Base-by-base conservation (phyloP, 306 rosid species). In the Trifolium pratense region DNA sequence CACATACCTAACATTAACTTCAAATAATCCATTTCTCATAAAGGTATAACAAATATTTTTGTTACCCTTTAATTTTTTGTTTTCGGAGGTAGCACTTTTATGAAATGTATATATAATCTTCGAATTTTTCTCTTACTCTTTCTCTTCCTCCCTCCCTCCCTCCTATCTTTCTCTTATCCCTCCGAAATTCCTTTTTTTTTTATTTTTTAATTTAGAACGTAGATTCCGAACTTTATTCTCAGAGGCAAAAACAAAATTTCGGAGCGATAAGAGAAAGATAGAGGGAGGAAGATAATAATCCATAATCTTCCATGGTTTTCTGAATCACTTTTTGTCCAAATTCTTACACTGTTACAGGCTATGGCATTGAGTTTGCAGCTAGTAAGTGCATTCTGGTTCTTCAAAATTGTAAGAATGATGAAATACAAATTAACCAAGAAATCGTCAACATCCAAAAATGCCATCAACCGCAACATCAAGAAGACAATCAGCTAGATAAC, bases 301-400 rank as follows among this genome's bases (percentile, higher is more conserved):
- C 25, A 10, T 42, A 17, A 7, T 52, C 7, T 71, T 40, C 21
- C 15, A 26, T 36, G 29, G 36, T 4, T 73, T 51, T 23, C 37
- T 1, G 18, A 36, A 43, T 3, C 31, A 32, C 11, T 49, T 21
- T 3, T 5, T 70, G 42, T 20, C 62, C 5, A 18, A 40, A 7
- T 62, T 25, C 13, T 61, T 66, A 32, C 23, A 39, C 5, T 34
- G 16, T 71, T 37, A 42, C 92, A 93, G 98, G 92, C 86, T 23
- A 91, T 85, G 96, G 93, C 83, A 11, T 21, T 78, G 42, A 82
- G 96, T 42, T 72, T 94, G 87, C 97, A 85, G 89, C 91, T 94
- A 11, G 91, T 94, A 10, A 91, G 97, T 64, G 59, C 92, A 39
- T 91, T 89, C 86, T 94, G 98, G 98, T 94, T 94, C 86, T 88